Evolutionary conservation across 495 filamentous ascomycete species (phyloP), one percentile per base, ranked within the genome.

Genomic region (Annulohypoxylon bovei): DNA sequence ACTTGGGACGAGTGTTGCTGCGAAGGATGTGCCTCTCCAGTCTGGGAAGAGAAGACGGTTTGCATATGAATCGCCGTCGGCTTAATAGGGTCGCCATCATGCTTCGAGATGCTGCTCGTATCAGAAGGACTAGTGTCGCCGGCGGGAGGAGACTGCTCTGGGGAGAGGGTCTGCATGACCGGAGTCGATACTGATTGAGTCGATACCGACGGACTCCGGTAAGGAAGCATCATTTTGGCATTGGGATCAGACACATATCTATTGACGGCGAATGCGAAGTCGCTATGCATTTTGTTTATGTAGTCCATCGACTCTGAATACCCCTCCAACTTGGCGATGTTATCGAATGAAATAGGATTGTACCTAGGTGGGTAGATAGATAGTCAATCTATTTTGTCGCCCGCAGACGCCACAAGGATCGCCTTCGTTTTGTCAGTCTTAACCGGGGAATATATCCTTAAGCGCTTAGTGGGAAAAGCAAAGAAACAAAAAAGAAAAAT

Each of bases 1-100:
- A 73, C 75, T 16, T 77, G 75, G 6, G 72, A 9, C 9, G 75
- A 64, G 40, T 75, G 75, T 22, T 77, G 75, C 58, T 75, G 72
- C 35, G 75, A 77, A 50, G 72, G 72, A 67, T 75, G 74, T 22
- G 70, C 67, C 46, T 77, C 75, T 55, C 75, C 75, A 6, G 75
- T 77, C 27, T 77, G 75, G 12, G 75, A 77, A 2, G 75, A 77
- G 61, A 77, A 77, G 46, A 77, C 75, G 6, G 75, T 71, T 37
- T 77, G 75, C 70, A 77, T 69, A 25, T 72, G 69, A 2, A 65
- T 71, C n/a, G 69, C 66, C 20, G 67, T 69, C 0, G 72, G 67
- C 39, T 69, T 71, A 22, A 61, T 54, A 11, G 67, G 58, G 6
- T 75, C 69, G 46, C 22, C 12, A 27, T 72, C 69, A 65, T 67